phyloP scores from a whole-genome alignment of 257 asterid genomes.

The Lavandula angustifolia region DNA sequence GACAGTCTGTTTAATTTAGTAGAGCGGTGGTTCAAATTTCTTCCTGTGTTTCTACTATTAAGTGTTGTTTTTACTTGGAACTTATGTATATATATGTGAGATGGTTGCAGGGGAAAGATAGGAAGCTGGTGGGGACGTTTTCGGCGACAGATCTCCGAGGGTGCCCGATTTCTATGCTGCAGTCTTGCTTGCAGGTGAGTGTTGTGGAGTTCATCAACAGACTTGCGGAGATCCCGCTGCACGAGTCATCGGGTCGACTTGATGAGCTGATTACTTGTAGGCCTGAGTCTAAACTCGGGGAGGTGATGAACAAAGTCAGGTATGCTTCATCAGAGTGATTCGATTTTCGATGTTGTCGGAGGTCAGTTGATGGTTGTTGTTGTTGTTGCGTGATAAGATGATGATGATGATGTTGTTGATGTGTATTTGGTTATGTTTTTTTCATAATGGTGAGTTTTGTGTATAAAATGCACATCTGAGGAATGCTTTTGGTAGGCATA shows the following conservation, averaged over 20 bases:
- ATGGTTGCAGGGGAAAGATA: conserved; percentile 51
- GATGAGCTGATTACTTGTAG: conserved; percentile 57
- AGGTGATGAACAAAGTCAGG: conserved; percentile 65
- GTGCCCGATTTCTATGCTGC: conserved; percentile 57
- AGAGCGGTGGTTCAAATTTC: too few relatives aligned
- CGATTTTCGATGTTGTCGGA: conserved; percentile 62
- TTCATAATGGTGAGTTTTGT: too few relatives aligned
- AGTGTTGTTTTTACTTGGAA: too few relatives aligned
- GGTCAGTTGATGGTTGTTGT: conserved; percentile 21
- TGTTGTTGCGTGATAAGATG: too few relatives aligned
- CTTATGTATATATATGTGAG: too few relatives aligned
- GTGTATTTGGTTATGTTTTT: too few relatives aligned
- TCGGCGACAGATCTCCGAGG: conserved; percentile 76
- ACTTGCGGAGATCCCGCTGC: conserved; percentile 44
- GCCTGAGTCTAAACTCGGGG: conserved; percentile 50
- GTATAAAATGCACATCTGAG: too few relatives aligned
- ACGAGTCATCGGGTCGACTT: conserved; percentile 46
- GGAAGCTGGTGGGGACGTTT: conserved; percentile 82
- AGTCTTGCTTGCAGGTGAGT: conserved; percentile 44
- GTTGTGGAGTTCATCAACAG: conserved; percentile 58
- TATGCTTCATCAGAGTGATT: conserved; percentile 49
- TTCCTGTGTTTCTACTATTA: too few relatives aligned
- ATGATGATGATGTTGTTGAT: too few relatives aligned
- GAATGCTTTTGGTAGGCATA: too few relatives aligned
- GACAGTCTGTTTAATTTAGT: too few relatives aligned